Conservation (phyloP, 805 yeast genomes). For the Spathaspora hagerdaliae region DNA sequence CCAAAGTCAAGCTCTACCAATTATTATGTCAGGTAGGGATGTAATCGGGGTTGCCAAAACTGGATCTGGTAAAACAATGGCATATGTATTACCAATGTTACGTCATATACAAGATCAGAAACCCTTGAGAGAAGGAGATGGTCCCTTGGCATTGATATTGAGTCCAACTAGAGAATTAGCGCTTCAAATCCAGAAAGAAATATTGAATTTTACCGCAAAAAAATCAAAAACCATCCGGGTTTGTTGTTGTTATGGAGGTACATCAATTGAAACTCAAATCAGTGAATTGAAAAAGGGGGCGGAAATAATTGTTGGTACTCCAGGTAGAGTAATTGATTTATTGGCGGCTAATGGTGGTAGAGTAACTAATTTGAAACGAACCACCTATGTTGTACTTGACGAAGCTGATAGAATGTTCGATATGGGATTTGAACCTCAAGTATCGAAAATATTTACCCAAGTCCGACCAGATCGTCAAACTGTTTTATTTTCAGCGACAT, state of each 20-base stretch:
- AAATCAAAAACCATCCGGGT: conserved; percentile 30
- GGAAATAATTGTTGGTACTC: conserved; percentile 86
- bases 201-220: conserved; percentile 52
- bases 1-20: conserved; percentile 88
- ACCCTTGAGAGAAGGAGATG: conserved; percentile 45
- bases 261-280: conserved; percentile 77
- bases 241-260: conserved; percentile 88
- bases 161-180: conserved; percentile 95
- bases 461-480: conserved; percentile 85
- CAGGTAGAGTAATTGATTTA: conserved; percentile 89
- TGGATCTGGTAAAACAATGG: conserved; percentile 93
- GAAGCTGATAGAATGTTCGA: conserved; percentile 98
- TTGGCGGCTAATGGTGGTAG: conserved; percentile 80
- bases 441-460: conserved; percentile 69
- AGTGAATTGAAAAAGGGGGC: conserved; percentile 73
- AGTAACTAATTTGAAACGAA: conserved; percentile 60
- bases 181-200: conserved; percentile 70
- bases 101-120: conserved; percentile 79
- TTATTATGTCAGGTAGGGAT: conserved; percentile 85
- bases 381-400: conserved; percentile 83
- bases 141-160: conserved; percentile 75
- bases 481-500: conserved; percentile 90
- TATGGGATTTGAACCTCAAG: conserved; percentile 96
- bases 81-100: conserved; percentile 79
- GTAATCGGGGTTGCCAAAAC: conserved; percentile 93